Percentiles rank a stretch among this genome's conserved stretches.
Evolutionary conservation across 1,139 yeast species (phyloP).

Genomic region (Candida frijolesensis): DNA sequence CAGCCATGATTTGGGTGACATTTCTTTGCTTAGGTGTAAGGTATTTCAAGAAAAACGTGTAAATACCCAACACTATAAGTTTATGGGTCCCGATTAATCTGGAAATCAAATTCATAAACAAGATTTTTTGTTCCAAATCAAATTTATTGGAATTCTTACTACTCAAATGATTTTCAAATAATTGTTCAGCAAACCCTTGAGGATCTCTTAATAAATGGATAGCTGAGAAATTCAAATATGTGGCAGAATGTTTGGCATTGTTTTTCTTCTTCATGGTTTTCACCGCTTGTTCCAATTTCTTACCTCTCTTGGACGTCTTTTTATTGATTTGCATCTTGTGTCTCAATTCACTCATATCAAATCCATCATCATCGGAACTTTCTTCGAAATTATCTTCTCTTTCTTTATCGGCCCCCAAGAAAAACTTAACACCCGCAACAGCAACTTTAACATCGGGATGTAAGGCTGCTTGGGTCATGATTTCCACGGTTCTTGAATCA

Average conservation of each 20-base stretch:
- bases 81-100: conserved; percentile 93
- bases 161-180: conserved; percentile 72
- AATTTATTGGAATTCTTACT: conserved; percentile 67
- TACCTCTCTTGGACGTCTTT: conserved; percentile 77
- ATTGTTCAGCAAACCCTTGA: conserved; percentile 91
- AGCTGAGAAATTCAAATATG: conserved; percentile 88
- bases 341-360: conserved; percentile 67
- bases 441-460: conserved; percentile 89
- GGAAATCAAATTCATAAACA: conserved; percentile 83
- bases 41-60: conserved; percentile 84
- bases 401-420: conserved; percentile 93
- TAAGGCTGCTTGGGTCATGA: conserved; percentile 93
- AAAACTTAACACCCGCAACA: conserved; percentile 85
- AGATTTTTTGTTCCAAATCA: conserved; percentile 84
- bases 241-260: conserved; percentile 55
- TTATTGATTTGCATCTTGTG: conserved; percentile 86
- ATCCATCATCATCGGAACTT: conserved; percentile 70
- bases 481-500: conserved; percentile 91
- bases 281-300: conserved; percentile 72
- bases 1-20: conserved; percentile 96
- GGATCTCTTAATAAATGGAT: conserved; percentile 93
- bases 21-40: conserved; percentile 92
- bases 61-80: conserved; percentile 83
- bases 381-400: conserved; percentile 82
- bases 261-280: conserved; percentile 65